phyloP scores from a whole-genome alignment of 148 eudicot species.

The Talinum fruticosum region DNA sequence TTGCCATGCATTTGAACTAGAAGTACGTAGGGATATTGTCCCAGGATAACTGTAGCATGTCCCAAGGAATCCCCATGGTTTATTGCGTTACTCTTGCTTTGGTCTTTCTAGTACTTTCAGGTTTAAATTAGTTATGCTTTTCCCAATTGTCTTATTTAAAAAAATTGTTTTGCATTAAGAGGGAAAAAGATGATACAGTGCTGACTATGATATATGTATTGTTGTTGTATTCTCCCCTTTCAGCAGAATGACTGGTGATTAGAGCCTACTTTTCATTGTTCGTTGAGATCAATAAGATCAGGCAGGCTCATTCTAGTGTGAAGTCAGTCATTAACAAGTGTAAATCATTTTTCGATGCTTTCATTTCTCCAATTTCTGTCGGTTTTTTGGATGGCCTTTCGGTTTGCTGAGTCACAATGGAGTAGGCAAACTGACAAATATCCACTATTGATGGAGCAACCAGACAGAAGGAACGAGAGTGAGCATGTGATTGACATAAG shows the following conservation, averaged over 20 bases:
- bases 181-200: not conserved
- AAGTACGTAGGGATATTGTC: not conserved
- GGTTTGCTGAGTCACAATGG: conserved; percentile 44
- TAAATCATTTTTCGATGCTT: conserved; percentile 38
- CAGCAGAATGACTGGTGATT: conserved; percentile 23
- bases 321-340: not conserved
- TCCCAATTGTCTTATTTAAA: not conserved
- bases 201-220: conserved; percentile 13
- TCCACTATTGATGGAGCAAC: conserved; percentile 61
- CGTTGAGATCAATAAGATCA: not conserved
- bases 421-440: conserved; percentile 36
- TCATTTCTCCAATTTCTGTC: conserved; percentile 23
- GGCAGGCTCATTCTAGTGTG: conserved; percentile 2
- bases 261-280: not conserved
- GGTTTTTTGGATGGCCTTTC: conserved; percentile 52
- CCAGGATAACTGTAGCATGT: not conserved
- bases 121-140: conserved; percentile 1
- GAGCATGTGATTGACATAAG: conserved; percentile 57
- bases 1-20: not conserved
- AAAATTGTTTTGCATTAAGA: not conserved
- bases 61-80: not conserved
- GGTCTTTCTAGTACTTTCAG: not conserved
- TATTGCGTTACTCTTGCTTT: conserved; percentile 3
- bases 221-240: not conserved
- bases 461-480: conserved; percentile 35